Evolutionary conservation across 1,284 basidiomycete genomes (phyloP).

Genomic region (Athelia sp.): DNA sequence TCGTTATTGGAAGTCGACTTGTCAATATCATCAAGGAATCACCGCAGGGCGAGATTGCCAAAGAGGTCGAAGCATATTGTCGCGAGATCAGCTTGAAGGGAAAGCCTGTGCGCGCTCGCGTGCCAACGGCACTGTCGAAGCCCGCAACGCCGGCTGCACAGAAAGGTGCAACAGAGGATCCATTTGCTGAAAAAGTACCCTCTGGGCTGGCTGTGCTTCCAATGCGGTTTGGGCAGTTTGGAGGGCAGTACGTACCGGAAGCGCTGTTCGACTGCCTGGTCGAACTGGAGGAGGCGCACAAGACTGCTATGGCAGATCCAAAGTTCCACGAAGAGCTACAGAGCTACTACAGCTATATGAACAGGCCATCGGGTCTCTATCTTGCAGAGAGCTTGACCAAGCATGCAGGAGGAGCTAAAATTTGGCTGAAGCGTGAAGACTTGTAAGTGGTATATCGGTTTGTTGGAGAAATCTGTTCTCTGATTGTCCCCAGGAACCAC

Average conservation of each 20-base stretch:
- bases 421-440: conserved; percentile 99
- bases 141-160: conserved; percentile 24
- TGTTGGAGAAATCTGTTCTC: neutral
- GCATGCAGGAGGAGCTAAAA: conserved; percentile 82
- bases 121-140: conserved; percentile 19
- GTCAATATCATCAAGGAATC: conserved; percentile 76
- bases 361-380: conserved; percentile 75
- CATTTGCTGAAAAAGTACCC: conserved; percentile 21
- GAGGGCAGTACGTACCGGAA: conserved; percentile 97
- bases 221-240: conserved; percentile 90
- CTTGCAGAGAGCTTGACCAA: conserved; percentile 73
- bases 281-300: conserved; percentile 91
- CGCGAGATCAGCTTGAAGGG: conserved; percentile 63
- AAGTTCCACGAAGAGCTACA: conserved; percentile 93
- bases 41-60: conserved; percentile 43
- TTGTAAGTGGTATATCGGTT: conserved; percentile 46
- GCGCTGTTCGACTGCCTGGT: conserved; percentile 86
- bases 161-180: conserved; percentile 21
- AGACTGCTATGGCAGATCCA: conserved; percentile 82
- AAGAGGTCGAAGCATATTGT: conserved; percentile 75
- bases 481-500: conserved; percentile 63
- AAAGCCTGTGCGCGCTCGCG: conserved; percentile 30
- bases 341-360: conserved; percentile 87
- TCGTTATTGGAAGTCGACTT: conserved; percentile 90
- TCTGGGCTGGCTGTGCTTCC: conserved; percentile 55